A percentile compares a stretch with the other conserved stretches of the same genome.
phyloP scores from a whole-genome alignment of 208 protist species.

The Endotrypanum monterogeii region DNA sequence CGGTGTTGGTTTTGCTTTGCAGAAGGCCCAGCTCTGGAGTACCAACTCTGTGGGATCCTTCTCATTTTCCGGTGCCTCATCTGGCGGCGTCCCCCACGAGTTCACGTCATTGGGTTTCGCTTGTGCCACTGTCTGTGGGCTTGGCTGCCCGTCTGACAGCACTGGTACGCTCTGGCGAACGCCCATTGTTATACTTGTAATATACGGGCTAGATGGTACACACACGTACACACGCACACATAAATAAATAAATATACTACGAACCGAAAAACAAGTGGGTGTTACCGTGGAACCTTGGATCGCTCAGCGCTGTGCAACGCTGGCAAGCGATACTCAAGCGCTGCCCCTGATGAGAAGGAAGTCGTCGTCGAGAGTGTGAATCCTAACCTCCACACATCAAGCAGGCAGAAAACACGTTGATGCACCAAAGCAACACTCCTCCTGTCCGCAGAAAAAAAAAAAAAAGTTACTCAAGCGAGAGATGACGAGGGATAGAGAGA shows the following conservation, averaged over 20 bases:
- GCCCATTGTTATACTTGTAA: constrained; percentile 16
- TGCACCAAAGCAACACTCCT: neutral
- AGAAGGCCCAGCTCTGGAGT: constrained; percentile 92
- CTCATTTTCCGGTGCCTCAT: constrained; percentile 71
- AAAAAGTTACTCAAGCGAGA: neutral
- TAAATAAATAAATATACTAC: too few relatives aligned
- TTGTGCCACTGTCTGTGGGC: constrained; percentile 30
- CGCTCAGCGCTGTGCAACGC: neutral
- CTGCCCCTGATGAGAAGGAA: neutral
- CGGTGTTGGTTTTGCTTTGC: constrained; percentile 83
- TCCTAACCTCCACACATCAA: neutral
- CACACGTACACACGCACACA: too few relatives aligned
- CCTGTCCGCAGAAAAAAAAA: neutral
- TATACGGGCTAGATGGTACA: neutral
- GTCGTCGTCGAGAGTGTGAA: neutral
- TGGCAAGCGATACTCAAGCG: neutral
- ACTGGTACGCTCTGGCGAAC: constrained; percentile 26
- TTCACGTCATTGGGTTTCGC: constrained; percentile 27
- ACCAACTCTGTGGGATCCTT: constrained; percentile 84
- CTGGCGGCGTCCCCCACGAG: constrained; percentile 76
- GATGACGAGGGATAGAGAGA: neutral
- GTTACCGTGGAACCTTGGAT: neutral
- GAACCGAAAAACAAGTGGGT: neutral
- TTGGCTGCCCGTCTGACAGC: constrained; percentile 28
- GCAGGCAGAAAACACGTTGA: neutral